A percentile compares a stretch with the other conserved stretches of the same genome.
Evolutionary conservation across 1,139 yeast species (phyloP).

Genomic region (Wickerhamomyces sp.): DNA sequence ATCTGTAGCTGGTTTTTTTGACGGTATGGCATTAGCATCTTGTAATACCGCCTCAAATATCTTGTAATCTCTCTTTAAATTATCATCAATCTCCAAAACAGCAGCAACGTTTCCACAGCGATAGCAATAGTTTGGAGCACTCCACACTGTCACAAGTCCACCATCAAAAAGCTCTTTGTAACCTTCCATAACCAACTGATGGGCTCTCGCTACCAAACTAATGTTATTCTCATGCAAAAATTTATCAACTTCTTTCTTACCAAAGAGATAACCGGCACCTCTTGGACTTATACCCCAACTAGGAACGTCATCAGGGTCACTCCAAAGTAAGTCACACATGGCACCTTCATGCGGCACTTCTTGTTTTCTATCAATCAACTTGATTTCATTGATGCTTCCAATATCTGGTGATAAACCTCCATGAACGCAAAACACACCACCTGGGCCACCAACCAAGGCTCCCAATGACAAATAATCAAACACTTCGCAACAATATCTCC

Average conservation of each 20-base stretch:
- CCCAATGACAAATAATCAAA: constrained; percentile 94
- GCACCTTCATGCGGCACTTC: constrained; percentile 99
- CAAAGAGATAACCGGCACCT: constrained; percentile 96
- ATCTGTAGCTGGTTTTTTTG: constrained; percentile 70
- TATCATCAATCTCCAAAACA: constrained; percentile 72
- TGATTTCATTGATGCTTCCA: constrained; percentile 81
- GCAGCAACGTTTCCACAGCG: constrained; percentile 96
- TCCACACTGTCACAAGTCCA: constrained; percentile 86
- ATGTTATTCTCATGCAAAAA: constrained; percentile 78
- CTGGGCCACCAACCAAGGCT: constrained; percentile 71
- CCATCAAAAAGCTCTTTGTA: constrained; percentile 83
- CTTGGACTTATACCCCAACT: constrained; percentile 98
- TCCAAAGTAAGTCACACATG: constrained; percentile 96
- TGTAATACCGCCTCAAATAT: constrained; percentile 81
- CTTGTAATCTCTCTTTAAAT: constrained; percentile 64
- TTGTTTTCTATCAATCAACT: constrained; percentile 53
- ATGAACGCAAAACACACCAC: constrained; percentile 81
- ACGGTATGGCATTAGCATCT: constrained; percentile 55
- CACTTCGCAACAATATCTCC: constrained; percentile 75
- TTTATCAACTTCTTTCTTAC: constrained; percentile 79
- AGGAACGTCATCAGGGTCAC: constrained; percentile 94
- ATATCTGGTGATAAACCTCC: constrained; percentile 96
- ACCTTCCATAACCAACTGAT: constrained; percentile 98
- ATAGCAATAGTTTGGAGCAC: constrained; percentile 93
- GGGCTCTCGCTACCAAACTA: constrained; percentile 91